phyloP scores from a whole-genome alignment of 352 stramenopile species.

The Pythium diclinum region DNA sequence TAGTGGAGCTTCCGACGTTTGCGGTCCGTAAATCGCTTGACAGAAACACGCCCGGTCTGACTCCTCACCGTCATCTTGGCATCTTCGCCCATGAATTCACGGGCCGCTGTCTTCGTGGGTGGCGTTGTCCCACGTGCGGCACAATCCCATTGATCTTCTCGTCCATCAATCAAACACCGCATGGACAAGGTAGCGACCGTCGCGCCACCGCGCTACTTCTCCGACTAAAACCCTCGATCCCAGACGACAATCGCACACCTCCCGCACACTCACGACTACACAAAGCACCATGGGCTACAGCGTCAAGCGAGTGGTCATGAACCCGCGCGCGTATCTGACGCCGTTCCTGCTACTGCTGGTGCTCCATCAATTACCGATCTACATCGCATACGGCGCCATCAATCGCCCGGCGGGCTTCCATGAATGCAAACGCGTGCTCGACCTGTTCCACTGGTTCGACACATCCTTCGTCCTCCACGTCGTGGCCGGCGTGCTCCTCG shows the following conservation, averaged over 20 bases:
- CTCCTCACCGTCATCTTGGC: neutral
- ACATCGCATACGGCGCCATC: conserved; percentile 50
- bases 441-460: conserved; percentile 60
- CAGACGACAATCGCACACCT: conserved; percentile 1
- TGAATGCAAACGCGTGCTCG: conserved; percentile 37
- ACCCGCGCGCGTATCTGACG: conserved; percentile 68
- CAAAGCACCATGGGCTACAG: conserved; percentile 25
- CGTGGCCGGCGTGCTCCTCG: conserved; percentile 36
- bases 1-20: neutral
- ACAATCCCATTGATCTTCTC: neutral
- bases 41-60: neutral
- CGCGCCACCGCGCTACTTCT: neutral
- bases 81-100: neutral
- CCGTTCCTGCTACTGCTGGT: conserved; percentile 54
- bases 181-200: neutral
- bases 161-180: neutral
- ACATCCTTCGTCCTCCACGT: conserved; percentile 55
- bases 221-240: neutral
- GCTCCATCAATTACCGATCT: conserved; percentile 64
- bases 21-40: neutral
- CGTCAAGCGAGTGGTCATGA: conserved; percentile 74
- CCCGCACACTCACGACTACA: neutral
- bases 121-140: neutral
- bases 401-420: conserved; percentile 36
- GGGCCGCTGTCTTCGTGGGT: neutral